Evolutionary conservation across 1,284 basidiomycete genomes (phyloP).

Genomic region (Singerocomus inundabilis): DNA sequence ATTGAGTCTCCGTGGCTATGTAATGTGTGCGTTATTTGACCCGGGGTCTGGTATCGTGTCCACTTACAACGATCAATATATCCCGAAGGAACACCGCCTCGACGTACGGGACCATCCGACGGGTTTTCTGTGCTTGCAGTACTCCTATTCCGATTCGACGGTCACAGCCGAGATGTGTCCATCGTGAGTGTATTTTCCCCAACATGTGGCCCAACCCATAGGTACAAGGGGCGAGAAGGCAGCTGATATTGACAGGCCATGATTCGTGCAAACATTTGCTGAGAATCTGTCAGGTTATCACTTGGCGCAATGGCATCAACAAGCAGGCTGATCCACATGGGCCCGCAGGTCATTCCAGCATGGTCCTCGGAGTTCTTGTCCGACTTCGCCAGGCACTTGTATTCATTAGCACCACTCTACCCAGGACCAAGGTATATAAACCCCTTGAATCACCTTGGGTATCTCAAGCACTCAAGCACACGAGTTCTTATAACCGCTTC

Average conservation of each 20-base stretch:
- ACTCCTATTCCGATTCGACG: neutral
- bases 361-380: conserved; percentile 2
- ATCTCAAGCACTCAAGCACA: conserved; percentile 9
- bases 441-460: neutral
- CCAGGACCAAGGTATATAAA: conserved; percentile 14
- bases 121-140: neutral
- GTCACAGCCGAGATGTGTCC: neutral
- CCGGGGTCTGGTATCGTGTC: neutral
- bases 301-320: neutral
- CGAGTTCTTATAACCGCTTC: conserved; percentile 7
- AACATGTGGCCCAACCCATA: neutral
- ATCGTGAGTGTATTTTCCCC: neutral
- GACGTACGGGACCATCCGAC: neutral
- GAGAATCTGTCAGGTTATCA: neutral
- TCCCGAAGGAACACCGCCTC: neutral
- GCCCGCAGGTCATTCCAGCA: neutral
- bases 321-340: neutral
- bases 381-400: neutral
- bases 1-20: neutral
- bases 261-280: neutral
- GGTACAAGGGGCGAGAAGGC: conserved; percentile 1
- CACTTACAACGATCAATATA: neutral
- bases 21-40: neutral
- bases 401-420: neutral
- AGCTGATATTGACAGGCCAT: neutral